Evolutionary conservation across 2,329 filamentous ascomycete species (phyloP).

Genomic region (Lachnellula willkommii): DNA sequence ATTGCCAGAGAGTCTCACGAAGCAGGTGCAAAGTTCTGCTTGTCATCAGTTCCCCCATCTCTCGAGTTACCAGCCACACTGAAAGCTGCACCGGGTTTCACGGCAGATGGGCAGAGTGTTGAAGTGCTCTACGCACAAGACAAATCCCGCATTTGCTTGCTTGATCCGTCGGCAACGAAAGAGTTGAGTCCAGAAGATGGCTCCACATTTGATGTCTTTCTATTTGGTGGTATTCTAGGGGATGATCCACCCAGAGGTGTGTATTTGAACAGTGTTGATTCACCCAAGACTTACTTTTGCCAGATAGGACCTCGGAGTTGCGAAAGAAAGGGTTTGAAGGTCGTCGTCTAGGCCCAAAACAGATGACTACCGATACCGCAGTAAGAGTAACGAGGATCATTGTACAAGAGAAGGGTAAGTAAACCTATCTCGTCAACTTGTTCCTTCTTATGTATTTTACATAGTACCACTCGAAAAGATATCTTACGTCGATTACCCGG

Average conservation of each 20-base stretch:
- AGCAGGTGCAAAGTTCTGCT: constrained; percentile 64
- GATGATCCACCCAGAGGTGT: constrained; percentile 90
- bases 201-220: constrained; percentile 77
- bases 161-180: constrained; percentile 77
- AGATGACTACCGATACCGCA: constrained; percentile 98
- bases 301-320: constrained; percentile 92
- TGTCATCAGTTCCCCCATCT: constrained; percentile 70
- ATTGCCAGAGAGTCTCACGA: constrained; percentile 77
- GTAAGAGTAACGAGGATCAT: constrained; percentile 90
- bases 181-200: constrained; percentile 83
- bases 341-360: constrained; percentile 79
- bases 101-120: constrained; percentile 69
- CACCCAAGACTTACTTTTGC: constrained; percentile 7
- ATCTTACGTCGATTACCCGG: constrained; percentile 79
- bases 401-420: constrained; percentile 72
- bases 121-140: constrained; percentile 71
- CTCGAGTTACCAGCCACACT: constrained; percentile 60
- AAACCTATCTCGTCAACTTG: neutral
- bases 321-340: constrained; percentile 89
- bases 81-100: constrained; percentile 55
- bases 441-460: constrained; percentile 3
- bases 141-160: constrained; percentile 75
- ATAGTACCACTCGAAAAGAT: constrained; percentile 78
- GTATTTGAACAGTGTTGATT: neutral
- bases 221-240: constrained; percentile 92